Evolutionary conservation across 2,329 filamentous ascomycete genomes (phyloP).

Genomic region (Botryotinia convoluta): DNA sequence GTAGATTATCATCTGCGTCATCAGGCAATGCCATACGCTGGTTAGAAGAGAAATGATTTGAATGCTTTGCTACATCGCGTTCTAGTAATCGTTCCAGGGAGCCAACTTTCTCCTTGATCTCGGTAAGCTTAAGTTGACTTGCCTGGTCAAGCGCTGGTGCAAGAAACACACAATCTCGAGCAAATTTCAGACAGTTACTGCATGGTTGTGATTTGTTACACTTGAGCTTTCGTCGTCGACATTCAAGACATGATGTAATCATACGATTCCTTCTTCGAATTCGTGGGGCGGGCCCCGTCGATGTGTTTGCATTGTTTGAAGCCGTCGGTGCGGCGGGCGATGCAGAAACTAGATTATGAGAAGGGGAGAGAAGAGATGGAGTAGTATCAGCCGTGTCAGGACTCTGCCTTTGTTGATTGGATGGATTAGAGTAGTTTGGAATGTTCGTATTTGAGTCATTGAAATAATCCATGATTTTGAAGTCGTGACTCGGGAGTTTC

Average conservation of each 20-base stretch:
- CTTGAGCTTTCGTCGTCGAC: slow-evolving; percentile 72
- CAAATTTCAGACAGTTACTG: slow-evolving; percentile 43
- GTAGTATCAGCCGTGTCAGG: not conserved
- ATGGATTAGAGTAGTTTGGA: not conserved
- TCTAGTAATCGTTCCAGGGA: slow-evolving; percentile 68
- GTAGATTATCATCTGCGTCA: slow-evolving; percentile 48
- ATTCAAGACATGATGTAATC: slow-evolving; percentile 68
- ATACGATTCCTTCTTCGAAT: slow-evolving; percentile 56
- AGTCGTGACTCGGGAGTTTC: not conserved
- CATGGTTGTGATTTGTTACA: slow-evolving; percentile 75
- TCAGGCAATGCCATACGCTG: slow-evolving; percentile 40
- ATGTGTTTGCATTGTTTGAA: slow-evolving; percentile 14
- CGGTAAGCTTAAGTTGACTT: slow-evolving; percentile 66
- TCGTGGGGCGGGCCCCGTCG: slow-evolving; percentile 24
- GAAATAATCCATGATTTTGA: slow-evolving; percentile 5
- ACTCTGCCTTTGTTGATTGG: not conserved
- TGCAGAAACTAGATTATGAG: not conserved
- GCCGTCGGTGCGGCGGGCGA: slow-evolving; percentile 8
- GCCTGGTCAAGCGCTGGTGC: slow-evolving; percentile 57
- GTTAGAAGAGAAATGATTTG: slow-evolving; percentile 20
- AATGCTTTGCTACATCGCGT: slow-evolving; percentile 59
- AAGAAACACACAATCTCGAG: slow-evolving; percentile 46
- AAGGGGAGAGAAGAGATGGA: not conserved
- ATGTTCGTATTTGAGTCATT: slow-evolving; percentile 1
- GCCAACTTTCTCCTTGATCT: slow-evolving; percentile 78